Base-by-base conservation (phyloP, 352 stramenopile species). In the Globisporangium irregulare region DNA sequence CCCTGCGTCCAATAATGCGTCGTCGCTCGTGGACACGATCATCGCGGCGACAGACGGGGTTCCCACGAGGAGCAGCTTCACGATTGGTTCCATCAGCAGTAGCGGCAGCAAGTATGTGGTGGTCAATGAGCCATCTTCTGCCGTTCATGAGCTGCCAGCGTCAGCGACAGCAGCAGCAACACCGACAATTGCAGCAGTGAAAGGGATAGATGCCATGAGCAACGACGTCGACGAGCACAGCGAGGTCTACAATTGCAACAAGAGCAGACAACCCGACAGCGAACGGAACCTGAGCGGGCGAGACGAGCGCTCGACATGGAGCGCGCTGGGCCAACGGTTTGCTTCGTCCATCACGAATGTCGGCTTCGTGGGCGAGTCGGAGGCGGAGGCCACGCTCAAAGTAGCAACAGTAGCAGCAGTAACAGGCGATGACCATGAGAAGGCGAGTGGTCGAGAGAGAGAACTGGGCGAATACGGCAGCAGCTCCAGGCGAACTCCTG, bases 151-250 rank as follows among this genome's bases (percentile, higher is more conserved):
- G 29, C 29, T 29, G 18, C 15, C 41, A 4, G 55, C 27, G 20
- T 8, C 15, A 38, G 24, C 15, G 18, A 55, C 38, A 18, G 10
- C 38, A n/a, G 1, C 41, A 48, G 1, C 9, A 46, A 27, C 25
- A 27, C 0, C 25, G 25, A 7, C 24, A 18, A 4, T 43, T 15
- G 27, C 27, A 43, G 20, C 29, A 25, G 46, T 8, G 46, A 48
- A 20, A 48, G 41, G n/a, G 41, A 48, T 14, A 48, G 62, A 61
- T 20, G 25, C 22, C 24, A 34, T 12, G 41, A 27, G 27, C 3
- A 41, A 48, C 18, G 63, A 41, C 6, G 27, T 43, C 1, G 63
- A 68, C 29, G 54, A 58, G 10, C 53, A 36, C 22, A 68, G 62
- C 18, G 53, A 68, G 50, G 22, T 62, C 34, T 62, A 68, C 53